A percentile compares a stretch with the other conserved stretches of the same genome.
phyloP scores from a whole-genome alignment of 2,329 filamentous ascomycete genomes.

The Ophiostoma sp. region DNA sequence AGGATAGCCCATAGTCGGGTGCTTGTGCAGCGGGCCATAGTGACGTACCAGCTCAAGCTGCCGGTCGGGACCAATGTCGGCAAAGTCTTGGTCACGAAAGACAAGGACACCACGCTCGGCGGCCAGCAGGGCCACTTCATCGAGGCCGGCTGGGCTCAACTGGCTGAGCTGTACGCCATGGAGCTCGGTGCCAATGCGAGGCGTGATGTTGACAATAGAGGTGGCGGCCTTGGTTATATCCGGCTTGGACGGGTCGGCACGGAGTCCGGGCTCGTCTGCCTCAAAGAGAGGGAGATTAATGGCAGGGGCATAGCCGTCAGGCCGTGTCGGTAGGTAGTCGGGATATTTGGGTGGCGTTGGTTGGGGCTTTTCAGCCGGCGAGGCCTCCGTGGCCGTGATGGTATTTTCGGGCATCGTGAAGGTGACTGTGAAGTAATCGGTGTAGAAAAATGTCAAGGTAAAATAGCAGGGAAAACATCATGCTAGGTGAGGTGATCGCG shows the following conservation, averaged over 20 bases:
- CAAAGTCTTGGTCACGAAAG: constrained; percentile 69
- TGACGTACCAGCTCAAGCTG: constrained; percentile 66
- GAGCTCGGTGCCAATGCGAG: constrained; percentile 67
- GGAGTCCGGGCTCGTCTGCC: constrained; percentile 67
- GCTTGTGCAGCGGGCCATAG: constrained; percentile 63
- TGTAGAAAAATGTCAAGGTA: background rate
- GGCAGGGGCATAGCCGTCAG: constrained; percentile 59
- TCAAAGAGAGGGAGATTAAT: constrained; percentile 57
- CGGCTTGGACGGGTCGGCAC: constrained; percentile 62
- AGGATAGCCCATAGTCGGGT: constrained; percentile 65
- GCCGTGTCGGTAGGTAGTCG: constrained; percentile 65
- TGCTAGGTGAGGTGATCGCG: background rate
- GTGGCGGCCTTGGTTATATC: constrained; percentile 58
- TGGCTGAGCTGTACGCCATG: constrained; percentile 66
- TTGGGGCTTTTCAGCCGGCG: background rate
- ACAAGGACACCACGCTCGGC: constrained; percentile 68
- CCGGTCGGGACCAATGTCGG: constrained; percentile 61
- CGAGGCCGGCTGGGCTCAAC: constrained; percentile 62
- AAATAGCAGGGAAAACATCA: background rate
- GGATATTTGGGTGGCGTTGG: constrained; percentile 45
- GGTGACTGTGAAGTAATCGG: background rate
- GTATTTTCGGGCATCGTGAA: background rate
- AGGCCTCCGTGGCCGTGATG: background rate
- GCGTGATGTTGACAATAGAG: constrained; percentile 58
- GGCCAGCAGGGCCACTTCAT: constrained; percentile 69